Evolutionary conservation across 352 stramenopile species (phyloP), one percentile per base, ranked within the genome.

Genomic region (Pythium diclinum): DNA sequence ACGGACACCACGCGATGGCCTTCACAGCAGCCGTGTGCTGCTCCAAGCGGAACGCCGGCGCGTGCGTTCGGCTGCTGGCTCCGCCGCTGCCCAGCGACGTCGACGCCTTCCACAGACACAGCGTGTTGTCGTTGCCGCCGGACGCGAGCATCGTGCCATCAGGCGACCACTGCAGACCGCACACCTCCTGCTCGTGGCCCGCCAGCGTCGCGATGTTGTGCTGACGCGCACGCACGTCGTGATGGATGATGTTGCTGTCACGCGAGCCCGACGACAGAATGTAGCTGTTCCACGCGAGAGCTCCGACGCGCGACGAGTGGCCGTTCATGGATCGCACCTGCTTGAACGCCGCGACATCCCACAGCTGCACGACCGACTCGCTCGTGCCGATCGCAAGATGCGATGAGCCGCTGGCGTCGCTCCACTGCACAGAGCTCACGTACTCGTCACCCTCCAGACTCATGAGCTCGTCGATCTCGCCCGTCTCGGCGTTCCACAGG

Each of bases 1-100:
- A 98, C 9, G 97, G 97, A 73, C 95, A 99, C 97, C 97, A 99
- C 6, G 97, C 97, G 56, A 99, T 88, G 19, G 97, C 97, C 73
- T 99, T 99, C 23, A 99, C 97, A 32, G 97, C 97, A 8, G 97
- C 97, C 73, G 75, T 91, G 79, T 99, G 98, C 23, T 99, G 93
- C 28, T 94, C 96, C n/a, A 99, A 71, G 3, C 86, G 74, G 70
- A 95, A 78, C 63, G 89, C 65, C 36, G 90, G 78, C 34, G 77
- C 69, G 64, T 89, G 74, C 21, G 76, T 75, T 21, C 79, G 82
- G 60, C 49, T 77, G 44, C 70, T 79, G 47, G 14, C 44, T 3
- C 44, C 44, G 44, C 44, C 44, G 21, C 70, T 74, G 72, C 94
- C 69, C 67, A 92, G 59, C 0, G 56, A 54, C 94, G 95, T 71